These are phyloP conservation scores for Triticum dicoccoides DNA, from an alignment of 176 grass and related monocot species.

Conservation along the genomic window DNA sequence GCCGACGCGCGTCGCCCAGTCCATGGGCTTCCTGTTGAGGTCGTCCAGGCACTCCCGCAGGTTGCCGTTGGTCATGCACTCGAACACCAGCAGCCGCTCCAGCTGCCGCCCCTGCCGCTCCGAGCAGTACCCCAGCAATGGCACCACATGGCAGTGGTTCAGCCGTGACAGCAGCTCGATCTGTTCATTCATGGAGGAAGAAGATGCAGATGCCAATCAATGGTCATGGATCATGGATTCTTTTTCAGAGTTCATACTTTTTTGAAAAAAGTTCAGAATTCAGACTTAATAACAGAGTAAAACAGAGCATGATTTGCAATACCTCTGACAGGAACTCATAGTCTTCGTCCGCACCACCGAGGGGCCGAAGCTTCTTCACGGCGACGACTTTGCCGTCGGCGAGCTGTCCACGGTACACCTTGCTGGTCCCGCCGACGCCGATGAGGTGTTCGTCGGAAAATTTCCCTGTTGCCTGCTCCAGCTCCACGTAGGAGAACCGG, in stretches of 20 bases:
- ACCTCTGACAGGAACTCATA: slow-evolving; percentile 87
- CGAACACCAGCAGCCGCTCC: slow-evolving; percentile 83
- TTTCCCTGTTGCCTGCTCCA: slow-evolving; percentile 72
- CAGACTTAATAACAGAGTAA: background rate
- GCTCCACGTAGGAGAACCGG: slow-evolving; percentile 65
- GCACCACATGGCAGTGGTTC: slow-evolving; percentile 95
- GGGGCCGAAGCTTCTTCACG: slow-evolving; percentile 85
- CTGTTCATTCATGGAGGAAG: slow-evolving; percentile 23
- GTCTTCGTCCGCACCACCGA: slow-evolving; percentile 62
- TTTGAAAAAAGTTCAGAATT: background rate
- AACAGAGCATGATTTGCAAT: background rate
- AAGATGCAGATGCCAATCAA: background rate
- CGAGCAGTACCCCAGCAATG: slow-evolving; percentile 85
- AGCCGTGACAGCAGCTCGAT: slow-evolving; percentile 89
- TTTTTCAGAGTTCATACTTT: background rate
- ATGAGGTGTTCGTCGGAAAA: slow-evolving; percentile 73
- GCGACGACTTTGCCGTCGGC: slow-evolving; percentile 64
- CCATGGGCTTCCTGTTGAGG: slow-evolving; percentile 63
- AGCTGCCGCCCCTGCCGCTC: slow-evolving; percentile 74
- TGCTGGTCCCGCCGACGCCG: slow-evolving; percentile 77
- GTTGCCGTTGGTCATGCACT: slow-evolving; percentile 87
- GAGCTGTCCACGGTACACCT: slow-evolving; percentile 78
- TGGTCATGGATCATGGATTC: no score
- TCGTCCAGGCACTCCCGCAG: slow-evolving; percentile 93
- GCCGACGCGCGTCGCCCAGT: slow-evolving; percentile 77